Conservation (phyloP, 495 filamentous ascomycete genomes). For the Daldinia loculata region DNA sequence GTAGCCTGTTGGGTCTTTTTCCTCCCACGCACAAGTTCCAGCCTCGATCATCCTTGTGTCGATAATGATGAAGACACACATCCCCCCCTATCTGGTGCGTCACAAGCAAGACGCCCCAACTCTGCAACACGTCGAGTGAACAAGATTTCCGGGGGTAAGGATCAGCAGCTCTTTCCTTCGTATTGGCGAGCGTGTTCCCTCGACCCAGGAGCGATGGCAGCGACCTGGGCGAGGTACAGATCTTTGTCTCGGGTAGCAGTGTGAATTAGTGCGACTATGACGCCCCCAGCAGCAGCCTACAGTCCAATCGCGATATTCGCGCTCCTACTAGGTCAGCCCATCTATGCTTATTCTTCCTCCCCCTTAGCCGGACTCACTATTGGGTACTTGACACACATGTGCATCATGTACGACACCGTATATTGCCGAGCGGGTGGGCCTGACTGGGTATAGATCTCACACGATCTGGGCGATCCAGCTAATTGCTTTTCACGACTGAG, state of each 20-base stretch:
- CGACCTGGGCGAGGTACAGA: slow-evolving; percentile 36
- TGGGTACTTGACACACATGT: slow-evolving; percentile 31
- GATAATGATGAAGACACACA: slow-evolving; percentile 30
- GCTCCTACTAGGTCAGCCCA: slow-evolving; percentile 28
- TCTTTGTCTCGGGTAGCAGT: slow-evolving; percentile 44
- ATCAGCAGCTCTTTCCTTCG: slow-evolving; percentile 36
- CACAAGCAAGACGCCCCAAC: slow-evolving; percentile 27
- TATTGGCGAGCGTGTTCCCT: slow-evolving; percentile 32
- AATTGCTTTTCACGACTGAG: slow-evolving; percentile 41
- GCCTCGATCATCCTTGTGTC: slow-evolving; percentile 43
- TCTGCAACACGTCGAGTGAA: slow-evolving; percentile 30
- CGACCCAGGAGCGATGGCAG: slow-evolving; percentile 29
- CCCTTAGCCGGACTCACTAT: slow-evolving; percentile 22
- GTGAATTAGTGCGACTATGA: slow-evolving; percentile 43
- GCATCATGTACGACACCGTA: slow-evolving; percentile 38
- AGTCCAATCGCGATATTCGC: slow-evolving; percentile 38
- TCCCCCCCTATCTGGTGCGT: slow-evolving; percentile 17
- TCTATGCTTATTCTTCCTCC: slow-evolving; percentile 34
- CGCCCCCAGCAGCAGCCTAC: slow-evolving; percentile 29
- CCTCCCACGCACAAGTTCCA: slow-evolving; percentile 38
- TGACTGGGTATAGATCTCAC: slow-evolving; percentile 24
- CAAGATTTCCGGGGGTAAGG: slow-evolving; percentile 23
- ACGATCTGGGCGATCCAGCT: slow-evolving; percentile 2
- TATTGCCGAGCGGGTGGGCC: slow-evolving; percentile 28
- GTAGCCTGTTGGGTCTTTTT: slow-evolving; percentile 11